Evolutionary conservation across 202 grass and related monocot genomes (phyloP).

Genomic region (Panicum virgatum): DNA sequence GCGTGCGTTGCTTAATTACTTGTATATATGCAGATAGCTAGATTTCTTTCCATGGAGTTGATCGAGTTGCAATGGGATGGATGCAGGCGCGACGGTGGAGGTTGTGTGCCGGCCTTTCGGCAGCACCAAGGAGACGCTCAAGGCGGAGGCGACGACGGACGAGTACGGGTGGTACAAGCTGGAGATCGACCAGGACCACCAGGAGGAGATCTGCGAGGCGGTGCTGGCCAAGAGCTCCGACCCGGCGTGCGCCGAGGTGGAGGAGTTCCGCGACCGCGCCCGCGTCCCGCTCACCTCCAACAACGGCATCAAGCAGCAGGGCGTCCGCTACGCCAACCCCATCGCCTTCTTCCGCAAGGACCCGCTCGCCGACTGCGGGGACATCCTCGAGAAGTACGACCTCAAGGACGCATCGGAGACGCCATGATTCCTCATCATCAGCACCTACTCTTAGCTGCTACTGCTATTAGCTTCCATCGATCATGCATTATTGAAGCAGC

Average conservation of each 20-base stretch:
- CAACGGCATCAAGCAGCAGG: constrained; percentile 54
- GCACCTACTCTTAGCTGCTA: too few relatives aligned
- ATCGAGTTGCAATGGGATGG: too few relatives aligned
- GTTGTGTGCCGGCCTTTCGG: constrained; percentile 55
- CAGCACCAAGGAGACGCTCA: constrained; percentile 34
- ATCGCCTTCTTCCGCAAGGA: constrained; percentile 64
- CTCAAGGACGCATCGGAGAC: constrained; percentile 49
- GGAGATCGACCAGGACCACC: constrained; percentile 55
- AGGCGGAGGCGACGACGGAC: constrained; percentile 57
- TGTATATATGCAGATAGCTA: too few relatives aligned
- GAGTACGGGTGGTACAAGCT: constrained; percentile 48
- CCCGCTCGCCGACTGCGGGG: constrained; percentile 47
- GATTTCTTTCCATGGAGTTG: too few relatives aligned
- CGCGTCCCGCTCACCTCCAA: constrained; percentile 60
- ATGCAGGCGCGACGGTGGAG: constrained; percentile 61
- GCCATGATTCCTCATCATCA: too few relatives aligned
- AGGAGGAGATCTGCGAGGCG: constrained; percentile 83
- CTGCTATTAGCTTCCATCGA: too few relatives aligned
- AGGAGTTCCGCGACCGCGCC: constrained; percentile 49
- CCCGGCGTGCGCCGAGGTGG: constrained; percentile 50
- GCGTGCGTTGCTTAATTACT: too few relatives aligned
- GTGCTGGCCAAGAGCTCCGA: constrained; percentile 53
- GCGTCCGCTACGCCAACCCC: constrained; percentile 59
- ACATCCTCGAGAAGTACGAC: constrained; percentile 49
- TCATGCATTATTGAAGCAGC: too few relatives aligned